Percentiles rank a stretch among this genome's conserved stretches.
phyloP scores from a whole-genome alignment of 192 early-diverging fungal genomes.

The Dimargaris verticillata region DNA sequence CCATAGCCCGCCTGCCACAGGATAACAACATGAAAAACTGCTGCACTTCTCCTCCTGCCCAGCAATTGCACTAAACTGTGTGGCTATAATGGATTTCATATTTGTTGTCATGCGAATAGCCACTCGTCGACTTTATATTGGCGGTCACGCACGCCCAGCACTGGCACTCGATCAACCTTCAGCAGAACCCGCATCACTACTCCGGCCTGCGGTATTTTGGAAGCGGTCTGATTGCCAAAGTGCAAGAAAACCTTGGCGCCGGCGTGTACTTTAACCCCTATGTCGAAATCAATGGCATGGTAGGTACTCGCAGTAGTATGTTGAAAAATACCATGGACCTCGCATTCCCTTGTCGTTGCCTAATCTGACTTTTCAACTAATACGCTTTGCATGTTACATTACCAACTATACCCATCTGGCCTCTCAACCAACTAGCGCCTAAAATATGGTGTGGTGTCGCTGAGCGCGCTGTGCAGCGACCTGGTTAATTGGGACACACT shows the following conservation, averaged over 20 bases:
- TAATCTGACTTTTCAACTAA: too few relatives aligned
- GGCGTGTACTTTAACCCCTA: constrained; percentile 94
- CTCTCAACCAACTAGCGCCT: constrained; percentile 23
- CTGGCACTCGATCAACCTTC: constrained; percentile 93
- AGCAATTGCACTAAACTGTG: neutral
- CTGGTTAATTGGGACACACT: constrained; percentile 87
- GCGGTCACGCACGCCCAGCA: constrained; percentile 87
- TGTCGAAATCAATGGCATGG: constrained; percentile 70
- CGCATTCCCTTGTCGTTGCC: neutral
- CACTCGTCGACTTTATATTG: constrained; percentile 93
- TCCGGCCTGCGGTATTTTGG: constrained; percentile 65
- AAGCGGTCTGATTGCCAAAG: constrained; percentile 41
- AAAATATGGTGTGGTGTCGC: constrained; percentile 95
- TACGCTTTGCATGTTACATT: too few relatives aligned
- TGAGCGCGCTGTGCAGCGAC: constrained; percentile 73
- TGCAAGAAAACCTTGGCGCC: constrained; percentile 78
- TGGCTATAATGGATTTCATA: neutral
- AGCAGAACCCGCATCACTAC: constrained; percentile 85
- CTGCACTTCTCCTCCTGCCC: neutral
- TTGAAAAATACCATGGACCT: constrained; percentile 7
- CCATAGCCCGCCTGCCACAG: neutral
- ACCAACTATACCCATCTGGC: too few relatives aligned
- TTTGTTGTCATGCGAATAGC: constrained; percentile 28
- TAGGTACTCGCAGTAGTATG: constrained; percentile 19
- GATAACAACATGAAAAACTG: constrained; percentile 11